phyloP scores from a whole-genome alignment of 306 rosid genomes.

The Sindora glabra region DNA sequence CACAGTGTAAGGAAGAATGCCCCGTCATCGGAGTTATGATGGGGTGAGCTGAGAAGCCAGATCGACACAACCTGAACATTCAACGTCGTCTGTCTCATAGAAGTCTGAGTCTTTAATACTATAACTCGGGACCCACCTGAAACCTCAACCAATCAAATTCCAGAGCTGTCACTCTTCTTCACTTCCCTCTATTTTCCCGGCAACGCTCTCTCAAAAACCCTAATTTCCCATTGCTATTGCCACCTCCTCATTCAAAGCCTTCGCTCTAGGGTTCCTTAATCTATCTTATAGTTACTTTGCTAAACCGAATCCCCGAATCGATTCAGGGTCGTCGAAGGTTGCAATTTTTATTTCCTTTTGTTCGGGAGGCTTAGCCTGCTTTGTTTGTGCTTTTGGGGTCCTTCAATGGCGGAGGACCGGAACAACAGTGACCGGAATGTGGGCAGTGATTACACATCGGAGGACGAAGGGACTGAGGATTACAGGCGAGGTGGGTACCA shows the following conservation, averaged over 20 bases:
- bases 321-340: background rate
- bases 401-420: constrained; percentile 63
- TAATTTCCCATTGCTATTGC: constrained; percentile 18
- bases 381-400: constrained; percentile 12
- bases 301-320: background rate
- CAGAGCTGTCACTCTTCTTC: background rate
- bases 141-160: too few species aligned
- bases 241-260: background rate
- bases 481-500: constrained; percentile 99
- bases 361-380: background rate
- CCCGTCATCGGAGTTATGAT: too few species aligned
- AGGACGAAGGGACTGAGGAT: constrained; percentile 94
- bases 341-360: too few species aligned
- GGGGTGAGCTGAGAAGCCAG: too few species aligned
- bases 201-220: constrained; percentile 40
- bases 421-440: constrained; percentile 46
- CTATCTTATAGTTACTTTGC: too few species aligned
- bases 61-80: too few species aligned
- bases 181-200: constrained; percentile 34
- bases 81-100: too few species aligned
- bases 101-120: too few species aligned
- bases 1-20: too few species aligned
- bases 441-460: constrained; percentile 79
- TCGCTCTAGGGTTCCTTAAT: background rate
- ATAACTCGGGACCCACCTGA: too few species aligned